phyloP scores from a whole-genome alignment of 169 alveolate species.

The Cryptosporidium xiaoi region DNA sequence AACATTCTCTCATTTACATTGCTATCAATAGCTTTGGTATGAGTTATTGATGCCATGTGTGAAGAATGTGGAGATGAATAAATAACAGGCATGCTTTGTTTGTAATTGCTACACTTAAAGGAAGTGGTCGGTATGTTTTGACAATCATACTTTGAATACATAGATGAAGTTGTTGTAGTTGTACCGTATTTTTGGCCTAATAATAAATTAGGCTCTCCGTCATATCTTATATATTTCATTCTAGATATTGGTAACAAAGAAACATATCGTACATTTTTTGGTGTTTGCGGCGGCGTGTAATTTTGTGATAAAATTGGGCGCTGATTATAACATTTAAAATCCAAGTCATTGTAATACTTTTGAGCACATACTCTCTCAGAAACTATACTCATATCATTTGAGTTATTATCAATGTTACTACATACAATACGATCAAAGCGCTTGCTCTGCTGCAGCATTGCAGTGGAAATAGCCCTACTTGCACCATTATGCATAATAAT shows the following conservation, averaged over 20 bases:
- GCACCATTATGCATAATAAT: conserved; percentile 69
- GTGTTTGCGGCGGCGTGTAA: conserved; percentile 70
- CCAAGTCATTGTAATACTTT: conserved; percentile 5
- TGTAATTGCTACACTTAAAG: conserved; percentile 1
- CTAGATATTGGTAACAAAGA: conserved; percentile 56
- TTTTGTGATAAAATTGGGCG: conserved; percentile 62
- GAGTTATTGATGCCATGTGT: conserved; percentile 7
- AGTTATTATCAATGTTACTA: conserved; percentile 10
- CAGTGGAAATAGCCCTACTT: conserved; percentile 16
- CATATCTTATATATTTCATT: conserved; percentile 25
- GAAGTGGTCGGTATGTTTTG: conserved; percentile 23
- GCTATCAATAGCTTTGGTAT: neutral
- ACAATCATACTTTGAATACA: conserved; percentile 33
- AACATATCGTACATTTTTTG: conserved; percentile 59
- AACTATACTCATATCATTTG: neutral
- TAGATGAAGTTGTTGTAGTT: conserved; percentile 15
- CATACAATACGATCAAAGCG: neutral
- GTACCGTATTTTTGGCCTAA: conserved; percentile 11
- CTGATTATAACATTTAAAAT: conserved; percentile 32
- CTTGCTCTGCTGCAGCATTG: conserved; percentile 49
- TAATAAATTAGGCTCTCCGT: conserved; percentile 4
- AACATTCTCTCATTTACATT: no score
- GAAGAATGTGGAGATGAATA: conserved; percentile 36
- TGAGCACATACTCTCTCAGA: neutral
- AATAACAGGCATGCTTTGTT: conserved; percentile 1